Percentiles rank a stretch among this genome's conserved stretches.
These are phyloP conservation scores for Onygenales sp. DNA, from an alignment of 2,329 filamentous ascomycete species.

Conservation along the genomic window DNA sequence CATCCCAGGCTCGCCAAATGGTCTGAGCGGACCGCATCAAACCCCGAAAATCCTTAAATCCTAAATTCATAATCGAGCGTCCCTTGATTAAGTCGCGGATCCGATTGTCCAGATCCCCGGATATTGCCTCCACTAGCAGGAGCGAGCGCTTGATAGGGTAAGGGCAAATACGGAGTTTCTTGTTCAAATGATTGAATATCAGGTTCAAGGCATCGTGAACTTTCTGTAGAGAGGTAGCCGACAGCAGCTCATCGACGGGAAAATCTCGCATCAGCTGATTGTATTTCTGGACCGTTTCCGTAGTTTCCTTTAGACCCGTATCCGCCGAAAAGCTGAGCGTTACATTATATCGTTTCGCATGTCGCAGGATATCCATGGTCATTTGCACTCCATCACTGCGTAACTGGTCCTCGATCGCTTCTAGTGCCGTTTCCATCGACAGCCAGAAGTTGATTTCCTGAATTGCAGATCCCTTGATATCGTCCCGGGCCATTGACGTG, in stretches of 20 bases:
- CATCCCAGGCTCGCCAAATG: constrained; percentile 91
- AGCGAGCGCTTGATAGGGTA: constrained; percentile 89
- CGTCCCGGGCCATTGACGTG: constrained; percentile 86
- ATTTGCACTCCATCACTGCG: constrained; percentile 79
- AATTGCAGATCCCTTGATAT: constrained; percentile 67
- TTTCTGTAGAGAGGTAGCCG: constrained; percentile 79
- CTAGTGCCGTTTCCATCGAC: constrained; percentile 88
- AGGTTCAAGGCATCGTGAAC: constrained; percentile 78
- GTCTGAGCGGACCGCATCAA: constrained; percentile 75
- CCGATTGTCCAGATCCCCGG: constrained; percentile 77
- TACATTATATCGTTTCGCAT: constrained; percentile 95
- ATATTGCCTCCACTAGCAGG: constrained; percentile 93
- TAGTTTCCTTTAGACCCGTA: constrained; percentile 90
- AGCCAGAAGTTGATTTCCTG: constrained; percentile 99
- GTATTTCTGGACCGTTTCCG: constrained; percentile 95
- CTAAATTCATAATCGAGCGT: constrained; percentile 79
- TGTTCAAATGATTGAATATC: constrained; percentile 93
- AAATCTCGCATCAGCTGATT: constrained; percentile 99
- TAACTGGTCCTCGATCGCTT: constrained; percentile 83
- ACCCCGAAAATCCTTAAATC: constrained; percentile 79
- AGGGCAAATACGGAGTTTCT: constrained; percentile 91
- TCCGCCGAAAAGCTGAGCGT: constrained; percentile 95
- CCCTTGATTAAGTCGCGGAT: constrained; percentile 80
- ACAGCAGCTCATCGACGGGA: constrained; percentile 85
- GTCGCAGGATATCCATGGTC: constrained; percentile 88